Evolutionary conservation across 768 basidiomycete species (phyloP).

Genomic region (Lentinula edodes): DNA sequence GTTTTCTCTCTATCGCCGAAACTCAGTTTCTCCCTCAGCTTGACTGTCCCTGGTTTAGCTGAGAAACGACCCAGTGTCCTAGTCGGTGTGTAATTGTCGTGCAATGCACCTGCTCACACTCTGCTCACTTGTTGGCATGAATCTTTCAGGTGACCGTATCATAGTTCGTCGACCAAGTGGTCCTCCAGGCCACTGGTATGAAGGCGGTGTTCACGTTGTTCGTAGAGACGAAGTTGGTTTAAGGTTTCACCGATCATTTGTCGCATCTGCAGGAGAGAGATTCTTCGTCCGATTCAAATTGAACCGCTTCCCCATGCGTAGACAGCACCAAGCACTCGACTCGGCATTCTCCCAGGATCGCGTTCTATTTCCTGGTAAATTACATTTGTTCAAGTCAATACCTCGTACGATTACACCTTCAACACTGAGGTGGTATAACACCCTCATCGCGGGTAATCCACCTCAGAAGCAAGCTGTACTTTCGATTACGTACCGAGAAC

Average conservation of each 20-base stretch:
- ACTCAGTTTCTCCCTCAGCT: conserved; percentile 17
- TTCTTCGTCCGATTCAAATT: conserved; percentile 55
- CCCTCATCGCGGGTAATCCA: conserved; percentile 36
- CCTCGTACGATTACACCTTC: conserved; percentile 10
- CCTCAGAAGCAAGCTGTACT: conserved; percentile 45
- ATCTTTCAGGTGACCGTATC: conserved; percentile 44
- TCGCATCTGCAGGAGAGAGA: conserved; percentile 23
- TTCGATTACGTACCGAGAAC: conserved; percentile 35
- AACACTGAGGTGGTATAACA: conserved; percentile 29
- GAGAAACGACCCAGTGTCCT: conserved; percentile 56
- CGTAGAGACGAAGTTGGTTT: conserved; percentile 45
- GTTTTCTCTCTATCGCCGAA: conserved; percentile 2
- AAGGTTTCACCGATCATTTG: conserved; percentile 41
- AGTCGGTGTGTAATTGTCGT: conserved; percentile 33
- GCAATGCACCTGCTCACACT: not conserved
- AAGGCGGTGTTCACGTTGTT: conserved; percentile 53
- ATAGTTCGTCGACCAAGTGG: conserved; percentile 39
- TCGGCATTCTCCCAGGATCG: conserved; percentile 37
- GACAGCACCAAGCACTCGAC: conserved; percentile 57
- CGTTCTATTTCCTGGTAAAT: conserved; percentile 41
- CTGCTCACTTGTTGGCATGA: no score
- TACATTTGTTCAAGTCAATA: conserved; percentile 19
- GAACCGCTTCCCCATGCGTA: conserved; percentile 47
- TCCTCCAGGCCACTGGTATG: conserved; percentile 42
- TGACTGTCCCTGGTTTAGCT: conserved; percentile 45